Evolutionary conservation across 2,329 filamentous ascomycete genomes (phyloP), one percentile per base, ranked within the genome.

Genomic region (Helicocarpus griseus): DNA sequence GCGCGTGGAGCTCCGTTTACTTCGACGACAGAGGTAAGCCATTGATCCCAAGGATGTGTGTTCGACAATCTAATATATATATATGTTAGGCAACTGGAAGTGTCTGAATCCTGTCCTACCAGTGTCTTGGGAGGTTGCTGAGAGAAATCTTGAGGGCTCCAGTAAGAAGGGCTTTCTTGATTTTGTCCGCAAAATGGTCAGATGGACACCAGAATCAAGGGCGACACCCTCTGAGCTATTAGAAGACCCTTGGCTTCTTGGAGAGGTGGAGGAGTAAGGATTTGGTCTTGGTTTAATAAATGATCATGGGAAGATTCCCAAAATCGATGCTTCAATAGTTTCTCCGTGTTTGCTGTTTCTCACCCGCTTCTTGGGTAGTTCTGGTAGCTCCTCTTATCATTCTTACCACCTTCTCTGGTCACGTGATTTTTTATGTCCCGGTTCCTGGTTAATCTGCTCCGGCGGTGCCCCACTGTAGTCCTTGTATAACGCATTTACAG

Each of bases 161-260:
- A 41, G 48, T 47, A 48, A 47, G 22, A 31, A 40, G 36, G 54
- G 54, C 26, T 48, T 44, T 45, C 1, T 57, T 50, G n/a, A 56
- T 41, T 52, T 57, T 56, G 36, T 57, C 50, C 47, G 55, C 54
- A 3, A 51, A 38, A 22, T 58, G 49, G 22, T 54, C 52, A 11
- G 89, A 86, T 2, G 86, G 86, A 58, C 7, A 50, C 53, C n/a
- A 53, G 58, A 35, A 54, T 54, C 31, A 55, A 57, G 6, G 50
- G 55, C n/a, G 35, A 51, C 40, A 14, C 41, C 43, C 13, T 48
- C 41, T 13, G 33, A 54, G 22, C 33, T 54, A 24, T 36, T 54
- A 13, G 17, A 54, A n/a, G 41, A 51, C 28, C 43, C 41, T 40
- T 44, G 52, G 49, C 48, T 54, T n/a, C n/a, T n/a, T n/a, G n/a